Percentiles rank a stretch among this genome's conserved stretches.
These are phyloP conservation scores for Tetrahymena malaccensis DNA, from an alignment of 73 alveolate genomes.

Conservation along the genomic window DNA sequence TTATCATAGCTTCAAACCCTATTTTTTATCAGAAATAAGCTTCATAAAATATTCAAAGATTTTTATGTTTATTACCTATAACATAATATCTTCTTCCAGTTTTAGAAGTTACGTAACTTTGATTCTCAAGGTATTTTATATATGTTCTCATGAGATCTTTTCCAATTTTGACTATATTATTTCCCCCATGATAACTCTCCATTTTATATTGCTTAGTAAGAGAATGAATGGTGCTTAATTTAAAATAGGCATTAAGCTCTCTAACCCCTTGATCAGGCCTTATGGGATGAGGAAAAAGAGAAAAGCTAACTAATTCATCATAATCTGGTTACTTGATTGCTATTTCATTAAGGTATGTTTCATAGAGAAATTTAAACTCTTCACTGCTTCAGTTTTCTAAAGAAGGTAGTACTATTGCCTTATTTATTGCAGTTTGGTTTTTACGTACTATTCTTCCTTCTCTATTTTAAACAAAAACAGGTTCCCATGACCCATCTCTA, in stretches of 20 bases:
- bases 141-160: not conserved
- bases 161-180: not conserved
- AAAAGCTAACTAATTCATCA: not conserved
- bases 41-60: not conserved
- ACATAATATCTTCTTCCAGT: not conserved
- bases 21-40: not conserved
- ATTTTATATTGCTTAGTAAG: not conserved
- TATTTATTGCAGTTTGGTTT: not conserved
- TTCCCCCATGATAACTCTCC: not conserved
- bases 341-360: not conserved
- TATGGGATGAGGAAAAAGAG: not conserved
- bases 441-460: not conserved
- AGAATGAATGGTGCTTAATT: not conserved
- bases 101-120: not conserved
- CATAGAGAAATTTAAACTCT: not conserved
- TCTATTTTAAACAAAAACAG: not conserved
- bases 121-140: not conserved
- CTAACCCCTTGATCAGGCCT: not conserved
- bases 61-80: not conserved
- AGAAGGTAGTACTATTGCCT: not conserved
- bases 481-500: not conserved
- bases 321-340: not conserved
- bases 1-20: not conserved
- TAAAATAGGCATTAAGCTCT: not conserved
- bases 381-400: not conserved